Conservation (phyloP, 345 rosid species). For the Gossypium australe region DNA sequence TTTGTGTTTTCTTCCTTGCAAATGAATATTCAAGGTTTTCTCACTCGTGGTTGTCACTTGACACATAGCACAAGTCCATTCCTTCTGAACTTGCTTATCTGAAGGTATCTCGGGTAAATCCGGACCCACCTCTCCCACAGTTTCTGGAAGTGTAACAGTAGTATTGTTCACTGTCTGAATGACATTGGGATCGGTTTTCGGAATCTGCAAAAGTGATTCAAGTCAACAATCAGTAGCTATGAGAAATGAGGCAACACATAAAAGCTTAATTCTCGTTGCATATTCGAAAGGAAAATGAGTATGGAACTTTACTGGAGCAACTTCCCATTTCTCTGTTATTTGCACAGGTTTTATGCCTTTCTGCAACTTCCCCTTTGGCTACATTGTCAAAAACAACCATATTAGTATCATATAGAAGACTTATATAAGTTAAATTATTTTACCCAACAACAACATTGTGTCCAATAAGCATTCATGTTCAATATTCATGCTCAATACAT, state of each 20-base stretch:
- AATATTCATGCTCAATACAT: background rate
- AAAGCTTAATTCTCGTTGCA: background rate
- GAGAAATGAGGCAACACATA: background rate
- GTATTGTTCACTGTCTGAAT: background rate
- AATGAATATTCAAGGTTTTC: conserved; percentile 14
- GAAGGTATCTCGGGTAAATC: background rate
- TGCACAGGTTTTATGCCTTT: conserved; percentile 13
- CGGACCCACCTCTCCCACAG: background rate
- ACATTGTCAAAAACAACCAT: conserved; percentile 3
- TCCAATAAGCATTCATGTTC: background rate
- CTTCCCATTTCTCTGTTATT: conserved; percentile 17
- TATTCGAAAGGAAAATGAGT: background rate
- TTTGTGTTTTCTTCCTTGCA: conserved; percentile 25
- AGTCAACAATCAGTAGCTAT: background rate
- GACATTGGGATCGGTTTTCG: background rate
- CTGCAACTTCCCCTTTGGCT: conserved; percentile 8
- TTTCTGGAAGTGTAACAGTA: background rate
- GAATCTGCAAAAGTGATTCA: background rate
- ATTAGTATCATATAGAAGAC: background rate
- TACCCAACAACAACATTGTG: background rate
- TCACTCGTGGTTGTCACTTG: conserved; percentile 16
- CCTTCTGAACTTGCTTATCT: conserved; percentile 15
- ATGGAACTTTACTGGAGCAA: conserved; percentile 12
- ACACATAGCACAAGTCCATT: conserved; percentile 30
- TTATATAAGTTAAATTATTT: background rate